phyloP scores from a whole-genome alignment of 2,329 filamentous ascomycete species.

The Colletotrichum sojae region DNA sequence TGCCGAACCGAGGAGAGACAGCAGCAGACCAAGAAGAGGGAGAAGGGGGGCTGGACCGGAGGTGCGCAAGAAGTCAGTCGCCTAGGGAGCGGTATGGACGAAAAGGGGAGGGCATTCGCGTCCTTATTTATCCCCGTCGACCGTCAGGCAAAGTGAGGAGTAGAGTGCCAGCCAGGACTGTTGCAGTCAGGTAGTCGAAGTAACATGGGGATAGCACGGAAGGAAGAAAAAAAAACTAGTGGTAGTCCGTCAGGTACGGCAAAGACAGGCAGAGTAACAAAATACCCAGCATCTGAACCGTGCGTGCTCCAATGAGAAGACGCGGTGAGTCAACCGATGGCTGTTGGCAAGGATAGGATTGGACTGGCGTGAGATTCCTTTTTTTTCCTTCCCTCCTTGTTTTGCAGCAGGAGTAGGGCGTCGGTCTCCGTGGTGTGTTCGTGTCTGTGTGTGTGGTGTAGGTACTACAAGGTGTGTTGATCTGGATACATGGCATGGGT shows the following conservation, averaged over 20 bases:
- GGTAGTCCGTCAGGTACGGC: no score
- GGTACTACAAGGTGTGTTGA: background rate
- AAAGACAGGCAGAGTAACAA: background rate
- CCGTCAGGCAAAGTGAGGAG: background rate
- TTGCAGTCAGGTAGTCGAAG: slow-evolving; percentile 12
- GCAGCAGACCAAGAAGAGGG: background rate
- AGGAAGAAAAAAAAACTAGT: slow-evolving; percentile 11
- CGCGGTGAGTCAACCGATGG: slow-evolving; percentile 8
- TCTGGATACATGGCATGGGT: slow-evolving; percentile 17
- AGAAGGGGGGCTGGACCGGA: background rate
- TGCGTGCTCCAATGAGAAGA: slow-evolving; percentile 17
- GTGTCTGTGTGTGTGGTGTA: background rate
- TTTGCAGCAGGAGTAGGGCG: background rate
- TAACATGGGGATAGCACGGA: slow-evolving; percentile 5
- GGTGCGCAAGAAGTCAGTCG: background rate
- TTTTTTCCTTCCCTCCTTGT: no score
- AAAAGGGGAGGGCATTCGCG: slow-evolving; percentile 34
- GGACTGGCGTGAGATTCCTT: slow-evolving; percentile 19
- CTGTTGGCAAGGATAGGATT: slow-evolving; percentile 15
- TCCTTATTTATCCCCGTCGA: slow-evolving; percentile 32
- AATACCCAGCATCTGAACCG: slow-evolving; percentile 29
- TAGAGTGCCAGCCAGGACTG: background rate
- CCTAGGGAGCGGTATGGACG: background rate
- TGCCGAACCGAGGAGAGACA: background rate
- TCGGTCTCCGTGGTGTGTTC: background rate